Percentiles rank a stretch among this genome's conserved stretches.
phyloP scores from a whole-genome alignment of 2,329 filamentous ascomycete genomes.

The Cladorrhinum sp. region DNA sequence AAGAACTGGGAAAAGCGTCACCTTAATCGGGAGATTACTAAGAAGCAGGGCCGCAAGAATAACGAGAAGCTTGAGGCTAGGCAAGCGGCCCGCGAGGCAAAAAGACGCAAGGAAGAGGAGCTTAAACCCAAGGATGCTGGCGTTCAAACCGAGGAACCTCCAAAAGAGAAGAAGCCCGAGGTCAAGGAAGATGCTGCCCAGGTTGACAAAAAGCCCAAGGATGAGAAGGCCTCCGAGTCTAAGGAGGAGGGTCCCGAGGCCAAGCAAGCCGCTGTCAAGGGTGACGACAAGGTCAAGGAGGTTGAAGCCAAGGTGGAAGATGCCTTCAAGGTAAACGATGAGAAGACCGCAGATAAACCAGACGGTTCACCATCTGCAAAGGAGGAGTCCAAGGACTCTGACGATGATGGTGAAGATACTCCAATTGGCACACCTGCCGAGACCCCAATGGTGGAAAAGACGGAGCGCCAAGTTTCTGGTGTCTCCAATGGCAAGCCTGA shows the following conservation, averaged over 20 bases:
- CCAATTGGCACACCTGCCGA: conserved; percentile 24
- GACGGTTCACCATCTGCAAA: conserved; percentile 3
- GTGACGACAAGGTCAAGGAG: conserved; percentile 23
- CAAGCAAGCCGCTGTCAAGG: conserved; percentile 10
- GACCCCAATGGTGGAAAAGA: conserved; percentile 26
- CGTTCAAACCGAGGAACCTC: conserved; percentile 36
- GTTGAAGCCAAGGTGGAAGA: conserved; percentile 14
- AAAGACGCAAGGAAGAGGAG: conserved; percentile 28
- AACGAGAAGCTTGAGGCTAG: conserved; percentile 39
- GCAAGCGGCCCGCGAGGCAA: conserved; percentile 30
- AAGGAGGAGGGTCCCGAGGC: conserved; percentile 21
- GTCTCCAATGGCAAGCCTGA: background rate
- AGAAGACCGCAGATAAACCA: conserved; percentile 11
- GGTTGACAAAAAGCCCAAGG: conserved; percentile 18
- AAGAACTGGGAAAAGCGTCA: conserved; percentile 38
- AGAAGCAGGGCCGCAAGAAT: conserved; percentile 41
- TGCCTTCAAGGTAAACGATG: conserved; percentile 8
- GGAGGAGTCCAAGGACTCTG: conserved; percentile 14
- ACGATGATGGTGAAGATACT: conserved; percentile 21
- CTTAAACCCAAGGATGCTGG: conserved; percentile 34
- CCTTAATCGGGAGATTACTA: conserved; percentile 37
- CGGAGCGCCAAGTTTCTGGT: conserved; percentile 14
- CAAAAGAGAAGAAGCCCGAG: conserved; percentile 25
- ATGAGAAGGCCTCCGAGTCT: conserved; percentile 9
- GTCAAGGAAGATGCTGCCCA: conserved; percentile 14